Percentiles rank a stretch among this genome's conserved stretches.
phyloP scores from a whole-genome alignment of 164 flowering plant species.

The Umbellularia californica region DNA sequence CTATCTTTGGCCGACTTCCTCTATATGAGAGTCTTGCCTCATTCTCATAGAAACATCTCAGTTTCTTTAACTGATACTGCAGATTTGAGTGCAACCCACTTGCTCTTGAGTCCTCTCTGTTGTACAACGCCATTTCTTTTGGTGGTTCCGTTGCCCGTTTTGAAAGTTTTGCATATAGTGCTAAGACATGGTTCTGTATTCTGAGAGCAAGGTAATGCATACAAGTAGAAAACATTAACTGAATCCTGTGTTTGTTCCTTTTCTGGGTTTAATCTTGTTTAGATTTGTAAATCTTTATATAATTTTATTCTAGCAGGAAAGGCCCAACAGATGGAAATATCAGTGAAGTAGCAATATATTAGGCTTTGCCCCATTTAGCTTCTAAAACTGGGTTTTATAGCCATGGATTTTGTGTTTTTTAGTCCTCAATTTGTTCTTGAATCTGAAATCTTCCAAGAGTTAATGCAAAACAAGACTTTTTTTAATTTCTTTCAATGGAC shows the following conservation, averaged over 20 bases:
- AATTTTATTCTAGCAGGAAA: too few relatives aligned
- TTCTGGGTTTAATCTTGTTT: too few relatives aligned
- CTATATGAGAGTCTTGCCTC: conserved; percentile 4
- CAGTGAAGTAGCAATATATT: background rate
- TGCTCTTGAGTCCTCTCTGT: conserved; percentile 3
- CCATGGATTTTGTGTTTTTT: too few relatives aligned
- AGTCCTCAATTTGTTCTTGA: background rate
- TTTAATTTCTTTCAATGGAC: too few relatives aligned
- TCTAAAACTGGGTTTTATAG: too few relatives aligned
- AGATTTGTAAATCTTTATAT: too few relatives aligned
- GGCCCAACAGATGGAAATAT: background rate
- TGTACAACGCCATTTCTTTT: background rate
- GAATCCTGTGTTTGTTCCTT: background rate
- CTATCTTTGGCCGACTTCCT: background rate
- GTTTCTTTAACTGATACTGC: background rate
- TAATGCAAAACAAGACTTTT: too few relatives aligned
- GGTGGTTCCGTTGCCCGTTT: background rate
- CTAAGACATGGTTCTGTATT: conserved; percentile 4
- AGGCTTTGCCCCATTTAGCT: too few relatives aligned
- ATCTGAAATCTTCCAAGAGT: too few relatives aligned
- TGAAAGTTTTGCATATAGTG: background rate
- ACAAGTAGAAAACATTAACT: background rate
- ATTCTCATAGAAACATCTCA: background rate
- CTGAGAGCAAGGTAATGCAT: background rate
- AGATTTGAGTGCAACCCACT: conserved; percentile 11